These are phyloP conservation scores for Talaromyces ruber DNA, from an alignment of 495 filamentous ascomycete species.

Conservation along the genomic window DNA sequence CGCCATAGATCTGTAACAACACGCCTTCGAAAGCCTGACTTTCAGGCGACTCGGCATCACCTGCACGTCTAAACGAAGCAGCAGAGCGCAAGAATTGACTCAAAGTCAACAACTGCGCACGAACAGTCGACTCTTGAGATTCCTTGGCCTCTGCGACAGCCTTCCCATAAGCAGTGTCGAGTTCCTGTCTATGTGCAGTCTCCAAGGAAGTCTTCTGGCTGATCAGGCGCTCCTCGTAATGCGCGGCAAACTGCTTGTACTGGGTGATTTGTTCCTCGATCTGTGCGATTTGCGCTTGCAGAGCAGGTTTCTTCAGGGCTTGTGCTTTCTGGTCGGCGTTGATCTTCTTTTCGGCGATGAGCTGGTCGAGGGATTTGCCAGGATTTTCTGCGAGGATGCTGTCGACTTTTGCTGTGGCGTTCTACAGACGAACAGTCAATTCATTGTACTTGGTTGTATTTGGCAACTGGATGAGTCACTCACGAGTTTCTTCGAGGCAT, in stretches of 20 bases:
- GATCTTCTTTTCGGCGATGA: constrained; percentile 74
- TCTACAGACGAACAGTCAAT: constrained; percentile 35
- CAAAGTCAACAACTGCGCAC: constrained; percentile 51
- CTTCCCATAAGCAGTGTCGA: constrained; percentile 59
- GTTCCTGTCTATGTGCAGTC: constrained; percentile 59
- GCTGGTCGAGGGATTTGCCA: constrained; percentile 69
- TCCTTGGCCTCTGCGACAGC: constrained; percentile 54
- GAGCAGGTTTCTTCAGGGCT: constrained; percentile 77
- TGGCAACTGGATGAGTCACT: constrained; percentile 24
- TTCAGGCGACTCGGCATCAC: constrained; percentile 59
- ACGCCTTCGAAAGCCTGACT: constrained; percentile 84
- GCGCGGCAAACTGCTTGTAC: constrained; percentile 73
- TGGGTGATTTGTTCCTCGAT: constrained; percentile 76
- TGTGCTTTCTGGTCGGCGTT: constrained; percentile 89
- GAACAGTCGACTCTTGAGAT: constrained; percentile 42
- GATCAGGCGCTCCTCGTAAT: constrained; percentile 59
- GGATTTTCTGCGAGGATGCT: constrained; percentile 68
- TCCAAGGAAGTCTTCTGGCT: constrained; percentile 67
- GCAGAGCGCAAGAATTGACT: constrained; percentile 76
- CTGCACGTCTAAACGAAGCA: constrained; percentile 58
- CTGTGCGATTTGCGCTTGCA: constrained; percentile 65
- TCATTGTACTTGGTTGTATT: too few relatives aligned
- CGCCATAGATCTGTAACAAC: constrained; percentile 80
- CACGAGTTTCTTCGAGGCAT: constrained; percentile 81
- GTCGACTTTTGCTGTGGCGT: constrained; percentile 71